Evolutionary conservation across 1,139 yeast species (phyloP), one percentile per base, ranked within the genome.

Genomic region (Pichia sp.): DNA sequence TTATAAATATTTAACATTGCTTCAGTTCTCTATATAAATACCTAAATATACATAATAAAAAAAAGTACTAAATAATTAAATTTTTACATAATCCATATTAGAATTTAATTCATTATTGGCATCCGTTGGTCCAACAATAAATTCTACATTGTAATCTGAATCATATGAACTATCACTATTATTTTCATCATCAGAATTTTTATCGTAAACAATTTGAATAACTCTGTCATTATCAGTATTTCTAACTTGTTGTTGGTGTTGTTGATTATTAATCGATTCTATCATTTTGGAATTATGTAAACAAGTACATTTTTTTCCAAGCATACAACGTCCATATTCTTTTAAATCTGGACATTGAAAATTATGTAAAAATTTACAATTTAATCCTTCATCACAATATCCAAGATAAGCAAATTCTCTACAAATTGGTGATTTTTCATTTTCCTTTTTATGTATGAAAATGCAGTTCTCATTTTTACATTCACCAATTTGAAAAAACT

Each of bases 341-440:
- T 78, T 83, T 56, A 73, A 79, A 59, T 85, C 92, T 0, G 95
- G 94, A 63, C 95, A 86, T 50, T 77, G 78, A 57, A 71, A 74
- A 9, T 69, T 66, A 63, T 86, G 95, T 39, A 75, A 65, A 49
- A 76, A 73, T 5, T 74, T 71, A 62, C 95, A 86, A 37, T 62
- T 58, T 28, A 65, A 61, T 0, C 95, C 95, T 37, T 77, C 63
- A 32, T 69, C 75, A 64, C 95, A 86, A 66, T 77, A 83, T 1
- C 92, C 90, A 7, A 77, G 76, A 35, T 81, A 59, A 1, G 90
- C 75, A 68, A 86, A 86, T 34, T 77, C 81, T 33, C 86, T 70
- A 58, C 95, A 86, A 0, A 79, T 69, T 10, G 68, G 63, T 3
- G 52, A 34, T 29, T 66, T 65, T 1, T 72, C 35, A 7, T 50